A percentile compares a stretch with the other conserved stretches of the same genome.
These are phyloP conservation scores for Sclerotinia spermophila DNA, from an alignment of 2,329 filamentous ascomycete species.

Conservation along the genomic window DNA sequence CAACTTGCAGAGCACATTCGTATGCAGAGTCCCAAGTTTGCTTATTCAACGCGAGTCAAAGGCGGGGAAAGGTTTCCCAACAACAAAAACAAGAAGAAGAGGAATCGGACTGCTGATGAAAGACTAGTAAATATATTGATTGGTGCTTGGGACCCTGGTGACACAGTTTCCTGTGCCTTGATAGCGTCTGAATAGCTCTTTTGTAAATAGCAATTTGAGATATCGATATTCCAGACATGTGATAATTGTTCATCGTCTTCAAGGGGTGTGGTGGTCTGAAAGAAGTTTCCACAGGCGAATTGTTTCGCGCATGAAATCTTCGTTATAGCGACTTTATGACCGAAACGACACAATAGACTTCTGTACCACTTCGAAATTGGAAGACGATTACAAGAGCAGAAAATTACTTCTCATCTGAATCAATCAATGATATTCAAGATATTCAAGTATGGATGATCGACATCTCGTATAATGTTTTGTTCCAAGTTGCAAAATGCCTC, in stretches of 20 bases:
- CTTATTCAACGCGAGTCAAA: neutral
- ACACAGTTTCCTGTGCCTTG: neutral
- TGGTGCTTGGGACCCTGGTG: neutral
- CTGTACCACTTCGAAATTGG: neutral
- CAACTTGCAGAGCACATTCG: neutral
- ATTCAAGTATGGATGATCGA: too few relatives aligned
- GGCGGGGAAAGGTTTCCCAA: too few relatives aligned
- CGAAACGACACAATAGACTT: too few relatives aligned
- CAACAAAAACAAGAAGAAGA: too few relatives aligned
- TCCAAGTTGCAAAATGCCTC: neutral
- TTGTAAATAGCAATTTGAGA: too few relatives aligned
- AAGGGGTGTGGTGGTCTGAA: neutral
- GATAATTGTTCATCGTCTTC: neutral
- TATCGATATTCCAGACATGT: neutral
- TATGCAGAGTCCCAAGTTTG: neutral
- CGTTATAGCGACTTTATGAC: neutral
- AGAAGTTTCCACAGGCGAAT: neutral
- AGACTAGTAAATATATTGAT: too few relatives aligned
- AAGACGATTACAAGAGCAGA: neutral
- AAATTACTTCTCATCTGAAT: too few relatives aligned
- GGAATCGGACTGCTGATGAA: neutral
- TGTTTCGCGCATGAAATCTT: neutral
- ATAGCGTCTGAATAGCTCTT: neutral
- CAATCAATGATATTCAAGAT: neutral
- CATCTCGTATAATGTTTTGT: neutral